Base-by-base conservation (phyloP, 2,329 filamentous ascomycete genomes). In the Diaporthe citri region DNA sequence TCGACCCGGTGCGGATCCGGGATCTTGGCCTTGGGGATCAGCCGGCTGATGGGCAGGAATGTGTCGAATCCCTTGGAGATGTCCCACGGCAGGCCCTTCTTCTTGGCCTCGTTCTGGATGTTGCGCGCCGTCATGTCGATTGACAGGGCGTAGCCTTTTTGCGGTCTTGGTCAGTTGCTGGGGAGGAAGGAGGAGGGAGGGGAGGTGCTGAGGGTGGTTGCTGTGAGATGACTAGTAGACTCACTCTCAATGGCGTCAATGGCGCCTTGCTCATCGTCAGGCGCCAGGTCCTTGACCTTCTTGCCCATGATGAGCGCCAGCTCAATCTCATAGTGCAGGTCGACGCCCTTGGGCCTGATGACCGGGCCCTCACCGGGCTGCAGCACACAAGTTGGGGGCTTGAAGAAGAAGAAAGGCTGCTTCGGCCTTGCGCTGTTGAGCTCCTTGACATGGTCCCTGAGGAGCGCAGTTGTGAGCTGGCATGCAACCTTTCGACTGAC, bases 91-190 rank as follows among this genome's bases (percentile, higher is more conserved):
- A 98, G 92, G 48, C 97, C 95, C 88, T 97, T 98, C 86, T 94
- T 95, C 91, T 98, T 99, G 78, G 96, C 96, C 87, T 98, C 95
- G 80, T 98, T 94, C 86, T 99, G 97, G 9, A 95, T 91, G 84
- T 98, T 98, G 78, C 97, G 94, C 0, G 94, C 97, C 13, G 97
- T 99, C 95, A 99, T 97, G 86, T 99, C 97, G 81, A 99, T 98
- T 79, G 94, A 92, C 62, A 98, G 89, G 78, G 96, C 90, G 84
- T 98, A 99, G 80, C 91, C 94, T 95, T 76, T 74, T 31, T 74
- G 6, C 6, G 3, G 4, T 10, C 10, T 2, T 4, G 43, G 31
- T 71, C 34, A 39, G 34, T 34, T 3, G 0, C 12, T 41, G 31
- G 17, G 12, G 34, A 41, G 2, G 9, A 15, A 17, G 17, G 25